Evolutionary conservation across 805 yeast genomes (phyloP).

Genomic region (Metschnikowia borealis): DNA sequence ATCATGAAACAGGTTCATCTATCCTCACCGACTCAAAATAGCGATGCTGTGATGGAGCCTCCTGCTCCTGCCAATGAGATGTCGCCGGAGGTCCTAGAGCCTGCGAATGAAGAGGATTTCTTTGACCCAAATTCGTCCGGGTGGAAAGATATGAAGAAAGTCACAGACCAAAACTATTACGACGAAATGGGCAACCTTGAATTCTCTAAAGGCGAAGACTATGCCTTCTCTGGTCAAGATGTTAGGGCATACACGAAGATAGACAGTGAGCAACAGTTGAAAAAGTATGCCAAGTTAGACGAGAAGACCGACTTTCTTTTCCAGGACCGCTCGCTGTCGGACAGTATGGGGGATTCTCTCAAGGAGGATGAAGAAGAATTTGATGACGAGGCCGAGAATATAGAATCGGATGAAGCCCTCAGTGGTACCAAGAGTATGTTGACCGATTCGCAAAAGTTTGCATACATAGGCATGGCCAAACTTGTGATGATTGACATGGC

Average conservation of each 20-base stretch:
- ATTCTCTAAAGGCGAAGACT: constrained; percentile 26
- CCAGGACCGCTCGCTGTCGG: constrained; percentile 17
- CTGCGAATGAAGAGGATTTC: constrained; percentile 27
- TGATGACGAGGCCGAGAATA: constrained; percentile 38
- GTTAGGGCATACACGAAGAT: constrained; percentile 83
- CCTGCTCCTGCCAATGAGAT: neutral
- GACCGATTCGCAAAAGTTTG: constrained; percentile 80
- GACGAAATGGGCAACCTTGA: constrained; percentile 73
- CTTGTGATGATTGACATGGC: constrained; percentile 79
- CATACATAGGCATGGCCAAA: constrained; percentile 83
- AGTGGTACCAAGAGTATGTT: constrained; percentile 77
- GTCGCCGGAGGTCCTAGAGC: neutral
- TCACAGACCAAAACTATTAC: constrained; percentile 72
- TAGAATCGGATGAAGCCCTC: constrained; percentile 60
- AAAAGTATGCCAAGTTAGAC: constrained; percentile 53
- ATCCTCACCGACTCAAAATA: neutral
- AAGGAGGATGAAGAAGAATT: constrained; percentile 28
- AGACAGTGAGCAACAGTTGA: constrained; percentile 81
- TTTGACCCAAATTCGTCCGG: constrained; percentile 41
- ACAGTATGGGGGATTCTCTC: constrained; percentile 20
- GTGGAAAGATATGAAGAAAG: constrained; percentile 88
- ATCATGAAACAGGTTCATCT: constrained; percentile 8
- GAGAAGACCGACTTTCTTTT: constrained; percentile 52
- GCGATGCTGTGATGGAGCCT: neutral
- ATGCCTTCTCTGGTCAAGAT: constrained; percentile 36